Base-by-base conservation (phyloP, 1,139 yeast genomes). In the Casaregolazyma suthepensis region DNA sequence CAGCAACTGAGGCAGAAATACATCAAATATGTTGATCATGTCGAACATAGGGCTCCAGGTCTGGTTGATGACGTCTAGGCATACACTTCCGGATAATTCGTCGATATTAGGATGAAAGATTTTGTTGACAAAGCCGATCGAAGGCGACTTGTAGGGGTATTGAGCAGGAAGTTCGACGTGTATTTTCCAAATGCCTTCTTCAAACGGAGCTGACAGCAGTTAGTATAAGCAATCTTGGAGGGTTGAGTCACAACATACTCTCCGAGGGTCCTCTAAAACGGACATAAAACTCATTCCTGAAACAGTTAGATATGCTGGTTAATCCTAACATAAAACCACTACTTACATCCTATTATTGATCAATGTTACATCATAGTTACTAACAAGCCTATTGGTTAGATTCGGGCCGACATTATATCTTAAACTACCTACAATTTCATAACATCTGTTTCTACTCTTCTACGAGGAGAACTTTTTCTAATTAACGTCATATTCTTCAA, bases 21-120 rank as follows among this genome's bases (percentile, higher is more conserved):
- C 86, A 66, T 93, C 98, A 68, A 93, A 90, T 43, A 93, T 88
- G 68, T 93, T 93, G 61, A 85, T 76, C 62, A 91, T 78, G 51
- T 93, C 98, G 75, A 90, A 93, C 91, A 93, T 87, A 1, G 99
- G 99, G 46, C 96, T 87, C 99, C 99, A 93, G 0, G 98, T 90
- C 66, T 93, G 97, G 70, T 93, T 93, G 61, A 93, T 91, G 38
- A 93, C 99, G 67, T 93, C 99, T 56, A 93, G 80, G 71, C 99
- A 93, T 13, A 93, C 97, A 0, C 95, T 84, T 0, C 99, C 99
- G 3, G 96, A 85, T 29, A 82, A 78, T 66, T 88, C 93, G 51
- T 70, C 73, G 43, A 71, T 68, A 43, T 93, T 93, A 5, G 99
- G 99, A 67, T 93, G 99, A 70, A 82, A 91, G 35, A 93, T 91